These are phyloP conservation scores for Neurospora sp. DNA, from an alignment of 495 filamentous ascomycete genomes.

Conservation along the genomic window DNA sequence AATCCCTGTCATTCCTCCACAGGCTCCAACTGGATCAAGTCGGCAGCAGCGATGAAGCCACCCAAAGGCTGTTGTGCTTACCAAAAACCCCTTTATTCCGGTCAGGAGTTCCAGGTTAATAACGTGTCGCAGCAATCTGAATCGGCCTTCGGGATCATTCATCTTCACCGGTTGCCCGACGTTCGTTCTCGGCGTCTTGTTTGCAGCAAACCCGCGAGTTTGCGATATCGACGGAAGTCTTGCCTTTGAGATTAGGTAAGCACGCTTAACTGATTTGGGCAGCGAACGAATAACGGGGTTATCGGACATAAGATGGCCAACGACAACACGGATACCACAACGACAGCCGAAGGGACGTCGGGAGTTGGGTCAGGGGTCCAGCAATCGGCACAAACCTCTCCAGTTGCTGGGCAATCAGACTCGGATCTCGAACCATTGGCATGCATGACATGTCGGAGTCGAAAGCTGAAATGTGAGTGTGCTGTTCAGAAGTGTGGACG, in stretches of 20 bases:
- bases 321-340: background rate
- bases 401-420: background rate
- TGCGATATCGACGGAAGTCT: background rate
- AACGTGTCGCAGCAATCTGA: background rate
- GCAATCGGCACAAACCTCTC: background rate
- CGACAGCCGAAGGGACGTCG: background rate
- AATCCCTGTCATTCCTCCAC: background rate
- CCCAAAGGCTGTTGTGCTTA: background rate
- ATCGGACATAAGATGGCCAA: background rate
- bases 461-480: constrained; percentile 50
- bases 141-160: background rate
- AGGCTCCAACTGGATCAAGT: background rate
- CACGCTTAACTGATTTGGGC: background rate
- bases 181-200: background rate
- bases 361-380: background rate
- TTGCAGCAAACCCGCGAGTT: background rate
- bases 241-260: background rate
- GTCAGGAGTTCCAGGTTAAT: background rate
- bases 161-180: background rate
- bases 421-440: constrained; percentile 32
- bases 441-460: constrained; percentile 48
- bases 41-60: background rate
- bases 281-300: background rate
- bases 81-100: background rate
- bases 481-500: background rate